Conservation (phyloP, 2,329 filamentous ascomycete species). For the Blumeria graminis region DNA sequence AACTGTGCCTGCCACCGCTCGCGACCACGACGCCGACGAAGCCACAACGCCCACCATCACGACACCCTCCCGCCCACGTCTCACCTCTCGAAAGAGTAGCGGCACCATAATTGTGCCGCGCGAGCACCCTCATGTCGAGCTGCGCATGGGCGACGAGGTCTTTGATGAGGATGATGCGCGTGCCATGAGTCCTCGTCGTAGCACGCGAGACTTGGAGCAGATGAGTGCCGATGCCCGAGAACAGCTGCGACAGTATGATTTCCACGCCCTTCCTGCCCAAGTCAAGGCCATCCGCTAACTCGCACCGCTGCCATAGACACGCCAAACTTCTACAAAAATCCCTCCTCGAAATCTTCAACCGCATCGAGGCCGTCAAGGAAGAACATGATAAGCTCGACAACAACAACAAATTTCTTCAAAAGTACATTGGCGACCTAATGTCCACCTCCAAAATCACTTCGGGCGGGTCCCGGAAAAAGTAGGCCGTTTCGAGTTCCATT, state of each 20-base stretch:
- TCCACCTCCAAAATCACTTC: constrained; percentile 54
- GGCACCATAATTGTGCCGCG: constrained; percentile 63
- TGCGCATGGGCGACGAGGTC: constrained; percentile 36
- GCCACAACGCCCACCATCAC: too few species aligned
- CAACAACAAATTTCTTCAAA: constrained; percentile 92
- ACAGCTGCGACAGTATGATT: constrained; percentile 29
- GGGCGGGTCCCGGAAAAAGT: constrained; percentile 12
- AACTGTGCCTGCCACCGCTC: too few species aligned
- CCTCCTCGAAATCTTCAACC: constrained; percentile 69
- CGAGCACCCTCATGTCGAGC: constrained; percentile 48
- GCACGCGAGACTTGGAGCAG: constrained; percentile 72
- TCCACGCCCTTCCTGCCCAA: not conserved
- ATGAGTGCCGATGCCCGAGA: constrained; percentile 61
- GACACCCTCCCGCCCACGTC: constrained; percentile 28
- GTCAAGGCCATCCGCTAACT: not conserved
- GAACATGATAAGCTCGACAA: constrained; percentile 93
- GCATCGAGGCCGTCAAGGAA: constrained; percentile 79
- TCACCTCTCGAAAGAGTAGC: constrained; percentile 54
- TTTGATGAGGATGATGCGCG: constrained; percentile 73
- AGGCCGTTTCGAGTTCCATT: not conserved
- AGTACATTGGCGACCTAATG: constrained; percentile 93
- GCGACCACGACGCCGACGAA: too few species aligned
- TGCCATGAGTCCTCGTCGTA: constrained; percentile 82
- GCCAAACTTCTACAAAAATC: constrained; percentile 75
- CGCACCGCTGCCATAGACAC: constrained; percentile 32